Evolutionary conservation across 2,329 filamentous ascomycete genomes (phyloP).

Genomic region (Grosmannia clavigera): DNA sequence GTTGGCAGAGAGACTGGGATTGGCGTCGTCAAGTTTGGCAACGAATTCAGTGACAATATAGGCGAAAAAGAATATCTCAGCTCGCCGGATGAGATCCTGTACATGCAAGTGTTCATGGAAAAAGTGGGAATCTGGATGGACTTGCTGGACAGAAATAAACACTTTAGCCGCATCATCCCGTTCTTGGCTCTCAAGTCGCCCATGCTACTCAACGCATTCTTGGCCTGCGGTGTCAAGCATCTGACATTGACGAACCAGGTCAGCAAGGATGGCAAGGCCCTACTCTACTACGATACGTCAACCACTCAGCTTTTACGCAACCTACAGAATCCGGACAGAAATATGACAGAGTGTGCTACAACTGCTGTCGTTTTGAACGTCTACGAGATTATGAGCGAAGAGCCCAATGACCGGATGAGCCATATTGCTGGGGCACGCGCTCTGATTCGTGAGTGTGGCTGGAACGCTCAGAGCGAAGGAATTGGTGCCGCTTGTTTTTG

Average conservation of each 20-base stretch:
- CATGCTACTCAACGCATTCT: constrained; percentile 78
- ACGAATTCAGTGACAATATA: background rate
- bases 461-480: constrained; percentile 68
- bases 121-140: constrained; percentile 94
- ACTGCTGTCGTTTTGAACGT: constrained; percentile 83
- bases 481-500: constrained; percentile 86
- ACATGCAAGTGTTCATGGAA: constrained; percentile 86
- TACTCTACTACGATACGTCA: constrained; percentile 76
- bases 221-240: constrained; percentile 81
- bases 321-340: constrained; percentile 72
- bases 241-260: constrained; percentile 55
- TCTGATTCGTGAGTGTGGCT: constrained; percentile 78
- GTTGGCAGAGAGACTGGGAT: background rate
- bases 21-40: background rate
- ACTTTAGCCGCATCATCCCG: constrained; percentile 76
- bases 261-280: constrained; percentile 64
- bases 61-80: constrained; percentile 50
- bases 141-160: constrained; percentile 70
- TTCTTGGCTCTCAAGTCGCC: constrained; percentile 71
- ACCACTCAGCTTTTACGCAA: constrained; percentile 65
- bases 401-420: constrained; percentile 68
- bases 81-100: constrained; percentile 66
- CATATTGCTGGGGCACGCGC: constrained; percentile 78
- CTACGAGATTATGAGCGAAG: constrained; percentile 85
- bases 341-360: constrained; percentile 73